phyloP scores from a whole-genome alignment of 148 eudicot genomes.

The Nyssa sinensis region DNA sequence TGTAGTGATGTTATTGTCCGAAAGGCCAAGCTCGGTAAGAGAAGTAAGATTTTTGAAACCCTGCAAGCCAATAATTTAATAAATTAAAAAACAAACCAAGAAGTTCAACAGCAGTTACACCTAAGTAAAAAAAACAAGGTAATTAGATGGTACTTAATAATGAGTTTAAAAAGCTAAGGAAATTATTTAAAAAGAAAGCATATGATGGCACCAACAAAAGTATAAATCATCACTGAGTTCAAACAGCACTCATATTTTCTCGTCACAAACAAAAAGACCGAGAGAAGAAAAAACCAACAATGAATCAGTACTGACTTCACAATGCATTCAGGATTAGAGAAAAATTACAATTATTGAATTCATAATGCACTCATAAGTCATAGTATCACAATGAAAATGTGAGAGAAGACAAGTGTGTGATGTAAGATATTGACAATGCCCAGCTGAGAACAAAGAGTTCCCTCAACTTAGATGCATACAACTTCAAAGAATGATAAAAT shows the following conservation, averaged over 20 bases:
- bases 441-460: not conserved
- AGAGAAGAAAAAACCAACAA: too few species aligned
- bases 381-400: not conserved
- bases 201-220: not conserved
- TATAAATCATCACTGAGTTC: not conserved
- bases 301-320: too few species aligned
- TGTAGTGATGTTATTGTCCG: slow-evolving; percentile 70
- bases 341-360: too few species aligned
- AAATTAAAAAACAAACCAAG: not conserved
- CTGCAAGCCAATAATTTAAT: slow-evolving; percentile 42
- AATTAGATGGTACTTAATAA: slow-evolving; percentile 2
- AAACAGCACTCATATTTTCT: not conserved
- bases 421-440: not conserved
- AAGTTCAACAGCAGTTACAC: not conserved
- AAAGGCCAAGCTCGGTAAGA: slow-evolving; percentile 80
- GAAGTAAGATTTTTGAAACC: slow-evolving; percentile 65
- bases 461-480: not conserved
- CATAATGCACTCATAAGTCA: too few species aligned
- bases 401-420: not conserved
- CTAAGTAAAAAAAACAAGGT: not conserved
- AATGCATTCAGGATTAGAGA: too few species aligned
- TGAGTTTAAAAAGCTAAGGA: not conserved
- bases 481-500: not conserved
- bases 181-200: not conserved
- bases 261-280: too few species aligned